Percentiles rank a stretch among this genome's conserved stretches.
Conservation (phyloP, 495 filamentous ascomycete species). For the Chaetomidium leptoderma region DNA sequence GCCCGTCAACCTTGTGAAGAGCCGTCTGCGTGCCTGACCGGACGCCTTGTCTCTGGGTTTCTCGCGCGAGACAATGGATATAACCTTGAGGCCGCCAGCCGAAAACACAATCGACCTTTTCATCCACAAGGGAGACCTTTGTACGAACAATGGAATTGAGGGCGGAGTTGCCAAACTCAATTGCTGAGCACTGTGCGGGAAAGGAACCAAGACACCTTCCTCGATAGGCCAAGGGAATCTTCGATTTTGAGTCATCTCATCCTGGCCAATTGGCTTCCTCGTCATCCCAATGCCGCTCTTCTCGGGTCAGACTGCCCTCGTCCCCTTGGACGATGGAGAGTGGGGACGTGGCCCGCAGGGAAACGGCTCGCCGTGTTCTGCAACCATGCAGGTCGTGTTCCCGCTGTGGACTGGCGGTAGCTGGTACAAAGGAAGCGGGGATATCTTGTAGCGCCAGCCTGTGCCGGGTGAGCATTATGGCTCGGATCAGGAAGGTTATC, state of each 20-base stretch:
- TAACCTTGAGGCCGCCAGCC: not conserved
- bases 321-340: not conserved
- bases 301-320: constrained; percentile 10
- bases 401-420: constrained; percentile 13
- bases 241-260: constrained; percentile 20
- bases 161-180: constrained; percentile 3
- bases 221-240: constrained; percentile 1
- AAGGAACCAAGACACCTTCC: constrained; percentile 6
- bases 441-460: constrained; percentile 24
- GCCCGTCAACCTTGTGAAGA: not conserved
- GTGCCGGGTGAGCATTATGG: not conserved
- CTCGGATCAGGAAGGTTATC: not conserved
- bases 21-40: not conserved
- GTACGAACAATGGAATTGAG: too few relatives aligned
- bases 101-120: not conserved
- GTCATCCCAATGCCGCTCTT: not conserved
- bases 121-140: too few relatives aligned
- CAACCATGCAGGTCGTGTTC: constrained; percentile 25
- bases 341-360: constrained; percentile 8
- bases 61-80: not conserved
- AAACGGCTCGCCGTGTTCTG: constrained; percentile 34
- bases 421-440: constrained; percentile 10
- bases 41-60: too few relatives aligned
- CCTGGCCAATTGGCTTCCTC: not conserved
- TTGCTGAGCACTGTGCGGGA: constrained; percentile 6